Evolutionary conservation across 1,284 basidiomycete species (phyloP).

Genomic region (Singerocomus rubriflavus): DNA sequence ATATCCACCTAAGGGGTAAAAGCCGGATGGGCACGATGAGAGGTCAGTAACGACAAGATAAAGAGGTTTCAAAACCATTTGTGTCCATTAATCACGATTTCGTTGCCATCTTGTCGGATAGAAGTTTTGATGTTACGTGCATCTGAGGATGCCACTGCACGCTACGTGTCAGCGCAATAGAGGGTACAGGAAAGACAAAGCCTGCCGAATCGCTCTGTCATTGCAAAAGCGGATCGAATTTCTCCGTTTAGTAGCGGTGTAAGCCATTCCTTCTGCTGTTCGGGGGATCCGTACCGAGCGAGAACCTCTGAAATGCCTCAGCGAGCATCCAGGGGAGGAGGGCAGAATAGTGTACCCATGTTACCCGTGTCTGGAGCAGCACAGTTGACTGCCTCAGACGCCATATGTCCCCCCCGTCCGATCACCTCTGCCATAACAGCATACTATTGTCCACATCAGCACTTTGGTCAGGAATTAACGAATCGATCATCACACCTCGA

Average conservation of each 20-base stretch:
- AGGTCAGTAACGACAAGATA: not conserved
- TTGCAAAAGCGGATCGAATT: constrained; percentile 90
- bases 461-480: not conserved
- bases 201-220: constrained; percentile 88
- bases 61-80: constrained; percentile 68
- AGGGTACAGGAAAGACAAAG: not conserved
- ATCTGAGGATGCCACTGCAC: constrained; percentile 86
- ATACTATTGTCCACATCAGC: constrained; percentile 54
- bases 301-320: constrained; percentile 73
- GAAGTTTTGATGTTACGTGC: constrained; percentile 95
- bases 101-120: constrained; percentile 80
- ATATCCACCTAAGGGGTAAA: constrained; percentile 76
- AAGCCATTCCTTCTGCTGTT: constrained; percentile 92
- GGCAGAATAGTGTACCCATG: constrained; percentile 64
- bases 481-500: constrained; percentile 62
- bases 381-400: constrained; percentile 88
- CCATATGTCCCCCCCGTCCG: constrained; percentile 78
- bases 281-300: constrained; percentile 86
- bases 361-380: constrained; percentile 95
- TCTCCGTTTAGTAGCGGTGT: constrained; percentile 86
- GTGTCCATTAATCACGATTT: constrained; percentile 93
- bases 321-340: constrained; percentile 1
- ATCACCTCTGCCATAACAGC: constrained; percentile 95
- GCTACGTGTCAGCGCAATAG: constrained; percentile 6
- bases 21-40: constrained; percentile 11